Conservation (phyloP, 2,329 filamentous ascomycete species). For the Colletotrichum truncatum region DNA sequence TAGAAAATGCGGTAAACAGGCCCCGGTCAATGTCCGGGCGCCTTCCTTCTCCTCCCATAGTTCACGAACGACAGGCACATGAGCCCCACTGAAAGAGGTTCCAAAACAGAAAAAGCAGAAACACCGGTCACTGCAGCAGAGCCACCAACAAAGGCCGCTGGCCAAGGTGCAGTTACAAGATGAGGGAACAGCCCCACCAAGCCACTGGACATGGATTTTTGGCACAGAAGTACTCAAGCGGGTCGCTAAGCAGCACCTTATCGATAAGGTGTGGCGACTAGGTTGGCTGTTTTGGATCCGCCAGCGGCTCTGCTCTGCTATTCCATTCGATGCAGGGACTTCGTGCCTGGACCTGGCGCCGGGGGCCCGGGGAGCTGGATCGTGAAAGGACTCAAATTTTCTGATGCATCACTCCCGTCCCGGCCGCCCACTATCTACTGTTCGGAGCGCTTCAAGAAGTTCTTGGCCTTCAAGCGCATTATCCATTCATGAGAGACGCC, state of each 20-base stretch:
- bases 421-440: slow-evolving; percentile 1
- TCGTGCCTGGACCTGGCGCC: not conserved
- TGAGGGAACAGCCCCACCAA: not conserved
- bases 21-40: not conserved
- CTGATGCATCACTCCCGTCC: slow-evolving; percentile 18
- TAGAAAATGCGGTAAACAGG: too few relatives aligned
- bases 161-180: slow-evolving; percentile 5
- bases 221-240: slow-evolving; percentile 18
- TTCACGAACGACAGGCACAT: not conserved
- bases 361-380: slow-evolving; percentile 3
- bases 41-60: not conserved
- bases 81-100: not conserved
- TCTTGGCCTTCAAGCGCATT: slow-evolving; percentile 6
- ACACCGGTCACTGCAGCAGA: not conserved
- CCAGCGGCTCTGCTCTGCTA: slow-evolving; percentile 15
- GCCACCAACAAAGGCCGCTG: too few relatives aligned
- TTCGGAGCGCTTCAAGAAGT: slow-evolving; percentile 24
- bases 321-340: slow-evolving; percentile 25
- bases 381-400: slow-evolving; percentile 27
- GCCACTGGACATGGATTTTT: not conserved
- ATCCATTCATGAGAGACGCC: slow-evolving; percentile 1
- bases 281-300: not conserved
- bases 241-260: not conserved
- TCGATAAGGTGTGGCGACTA: slow-evolving; percentile 10
- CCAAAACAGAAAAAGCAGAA: slow-evolving; percentile 10